phyloP scores from a whole-genome alignment of 2,329 filamentous ascomycete genomes.

The Talaromyces atroroseus region DNA sequence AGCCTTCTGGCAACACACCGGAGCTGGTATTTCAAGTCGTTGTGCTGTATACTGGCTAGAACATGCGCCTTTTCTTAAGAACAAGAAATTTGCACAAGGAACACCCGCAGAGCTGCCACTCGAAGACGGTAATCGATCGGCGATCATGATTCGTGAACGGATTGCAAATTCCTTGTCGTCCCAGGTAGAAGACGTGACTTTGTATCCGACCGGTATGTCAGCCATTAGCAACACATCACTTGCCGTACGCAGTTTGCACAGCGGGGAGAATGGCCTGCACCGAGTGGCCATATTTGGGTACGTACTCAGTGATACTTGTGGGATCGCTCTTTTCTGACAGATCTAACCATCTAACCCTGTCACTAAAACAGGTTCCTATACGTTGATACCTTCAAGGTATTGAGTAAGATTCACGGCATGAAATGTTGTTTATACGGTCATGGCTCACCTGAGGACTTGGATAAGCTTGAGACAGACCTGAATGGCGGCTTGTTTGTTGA shows the following conservation, averaged over 20 bases:
- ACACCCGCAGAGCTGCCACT: background rate
- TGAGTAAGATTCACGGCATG: slow-evolving; percentile 7
- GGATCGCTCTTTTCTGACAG: background rate
- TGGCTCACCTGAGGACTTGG: slow-evolving; percentile 10
- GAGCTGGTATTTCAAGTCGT: slow-evolving; percentile 1
- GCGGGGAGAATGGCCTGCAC: background rate
- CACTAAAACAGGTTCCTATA: slow-evolving; percentile 1
- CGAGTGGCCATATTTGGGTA: slow-evolving; percentile 7
- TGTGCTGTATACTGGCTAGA: slow-evolving; percentile 8
- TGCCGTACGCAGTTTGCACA: background rate
- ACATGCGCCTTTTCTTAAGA: slow-evolving; percentile 6
- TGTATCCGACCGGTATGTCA: slow-evolving; percentile 8
- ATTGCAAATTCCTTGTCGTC: slow-evolving; percentile 2
- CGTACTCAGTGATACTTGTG: background rate
- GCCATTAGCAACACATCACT: slow-evolving; percentile 10
- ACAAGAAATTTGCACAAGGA: background rate
- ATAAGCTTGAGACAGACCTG: slow-evolving; percentile 8
- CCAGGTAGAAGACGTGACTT: background rate
- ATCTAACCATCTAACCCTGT: background rate
- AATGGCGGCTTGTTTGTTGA: slow-evolving; percentile 1
- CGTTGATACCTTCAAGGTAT: slow-evolving; percentile 9
- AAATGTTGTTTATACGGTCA: slow-evolving; percentile 11
- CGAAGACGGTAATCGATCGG: background rate
- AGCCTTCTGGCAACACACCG: slow-evolving; percentile 9
- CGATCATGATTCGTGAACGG: background rate